Evolutionary conservation across 2,329 filamentous ascomycete species (phyloP).

Genomic region (Fusarium sp.): DNA sequence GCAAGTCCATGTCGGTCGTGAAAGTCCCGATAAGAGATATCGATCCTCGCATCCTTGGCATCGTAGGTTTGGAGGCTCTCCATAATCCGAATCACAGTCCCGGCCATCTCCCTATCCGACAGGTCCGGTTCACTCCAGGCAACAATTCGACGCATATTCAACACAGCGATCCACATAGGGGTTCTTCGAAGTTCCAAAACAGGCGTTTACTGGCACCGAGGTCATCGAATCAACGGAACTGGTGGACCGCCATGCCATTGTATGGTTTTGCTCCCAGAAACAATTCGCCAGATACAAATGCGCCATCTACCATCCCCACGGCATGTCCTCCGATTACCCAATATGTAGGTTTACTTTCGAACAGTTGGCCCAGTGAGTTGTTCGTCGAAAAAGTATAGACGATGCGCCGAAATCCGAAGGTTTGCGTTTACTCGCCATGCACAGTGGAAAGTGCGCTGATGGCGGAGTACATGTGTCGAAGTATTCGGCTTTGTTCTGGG

Average conservation of each 20-base stretch:
- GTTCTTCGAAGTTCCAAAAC: neutral
- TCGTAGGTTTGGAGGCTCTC: neutral
- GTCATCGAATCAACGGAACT: neutral
- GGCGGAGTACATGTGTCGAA: neutral
- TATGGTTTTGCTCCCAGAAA: neutral
- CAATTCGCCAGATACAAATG: neutral
- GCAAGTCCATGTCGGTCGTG: slow-evolving; percentile 8
- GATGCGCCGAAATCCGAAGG: neutral
- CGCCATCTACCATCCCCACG: neutral
- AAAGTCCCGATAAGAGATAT: neutral
- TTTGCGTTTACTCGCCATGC: neutral
- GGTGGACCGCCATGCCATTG: neutral
- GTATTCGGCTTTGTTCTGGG: neutral
- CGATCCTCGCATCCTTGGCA: neutral
- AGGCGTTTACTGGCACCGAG: neutral
- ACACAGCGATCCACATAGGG: neutral
- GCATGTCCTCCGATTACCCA: neutral
- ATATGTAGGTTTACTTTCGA: neutral
- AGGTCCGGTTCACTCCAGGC: neutral
- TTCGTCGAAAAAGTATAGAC: neutral
- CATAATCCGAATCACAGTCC: neutral
- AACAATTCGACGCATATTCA: neutral
- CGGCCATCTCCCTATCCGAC: neutral
- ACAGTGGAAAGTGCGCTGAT: neutral
- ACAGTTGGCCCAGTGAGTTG: neutral